Base-by-base conservation (phyloP, 352 stramenopile genomes). In the Globisporangium heterothallicum region DNA sequence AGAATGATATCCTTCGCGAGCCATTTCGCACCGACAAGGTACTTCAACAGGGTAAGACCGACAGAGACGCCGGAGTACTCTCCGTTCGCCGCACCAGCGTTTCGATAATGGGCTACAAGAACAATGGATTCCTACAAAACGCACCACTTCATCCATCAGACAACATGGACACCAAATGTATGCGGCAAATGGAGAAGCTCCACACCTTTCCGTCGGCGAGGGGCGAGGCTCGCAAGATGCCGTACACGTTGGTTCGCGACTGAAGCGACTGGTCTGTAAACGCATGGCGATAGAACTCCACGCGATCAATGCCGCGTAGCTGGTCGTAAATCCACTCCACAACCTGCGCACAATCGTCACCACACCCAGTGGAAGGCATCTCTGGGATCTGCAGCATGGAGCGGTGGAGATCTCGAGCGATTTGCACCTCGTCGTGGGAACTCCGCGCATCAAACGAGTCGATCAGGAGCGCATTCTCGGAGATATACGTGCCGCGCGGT, bases 401-500 rank as follows among this genome's bases (percentile, higher is more conserved):
- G 13, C 60, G 44, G 40, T 89, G 78, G 43, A 68, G 71, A 24
- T 32, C 49, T 19, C 50, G 49, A 8, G 48, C 42, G 4, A 18
- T 22, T 42, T 44, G 24, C 12, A 61, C 74, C 34, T 86, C 72
- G 8, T 63, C 30, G 42, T 74, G 58, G 50, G 63, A 75, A 13
- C 56, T 66, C 32, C 64, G 47, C 13, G 78, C 67, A 42, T 82
- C 71, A 50, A 86, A 85, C 41, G 78, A 79, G 52, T 89, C 81
- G 32, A 91, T 77, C 14, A 95, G 70, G 47, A 95, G 67, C 43
- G 82, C 85, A 51, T 95, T 95, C 67, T 95, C 85, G 2, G 84
- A 94, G 49, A 93, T 88, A 66, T 95, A 95, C 35, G 85, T 95
- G 8, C 78, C 78, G 19, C 85, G 69, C 34, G 74, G 86, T 63